Evolutionary conservation across 306 rosid genomes (phyloP).

Genomic region (Styphnolobium japonicum): DNA sequence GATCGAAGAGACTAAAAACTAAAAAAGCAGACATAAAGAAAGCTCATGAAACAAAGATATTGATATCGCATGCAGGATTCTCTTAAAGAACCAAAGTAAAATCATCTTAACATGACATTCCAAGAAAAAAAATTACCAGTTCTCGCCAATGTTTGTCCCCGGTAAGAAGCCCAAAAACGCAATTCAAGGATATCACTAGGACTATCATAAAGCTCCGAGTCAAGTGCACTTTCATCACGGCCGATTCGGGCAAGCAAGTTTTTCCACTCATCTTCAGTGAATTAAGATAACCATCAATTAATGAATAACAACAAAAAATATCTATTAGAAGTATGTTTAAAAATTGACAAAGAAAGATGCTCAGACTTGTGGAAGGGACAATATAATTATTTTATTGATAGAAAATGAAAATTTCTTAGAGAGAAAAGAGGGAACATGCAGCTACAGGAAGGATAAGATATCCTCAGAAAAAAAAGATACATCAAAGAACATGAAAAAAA

Average conservation of each 20-base stretch:
- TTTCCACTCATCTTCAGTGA: slow-evolving; percentile 82
- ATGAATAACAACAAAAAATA: not conserved
- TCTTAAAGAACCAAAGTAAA: too few relatives aligned
- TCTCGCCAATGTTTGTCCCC: slow-evolving; percentile 97
- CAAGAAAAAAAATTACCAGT: slow-evolving; percentile 57
- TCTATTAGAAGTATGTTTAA: not conserved
- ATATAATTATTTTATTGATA: not conserved
- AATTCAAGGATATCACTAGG: slow-evolving; percentile 77
- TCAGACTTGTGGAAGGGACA: not conserved
- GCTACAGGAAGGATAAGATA: too few relatives aligned
- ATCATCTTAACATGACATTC: not conserved
- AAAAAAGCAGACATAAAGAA: not conserved
- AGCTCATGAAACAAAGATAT: not conserved
- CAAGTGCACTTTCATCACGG: slow-evolving; percentile 68
- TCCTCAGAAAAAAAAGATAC: not conserved
- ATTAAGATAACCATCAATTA: not conserved
- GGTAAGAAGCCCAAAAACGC: slow-evolving; percentile 94
- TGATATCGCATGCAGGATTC: too few relatives aligned
- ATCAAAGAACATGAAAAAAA: too few relatives aligned
- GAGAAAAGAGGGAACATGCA: not conserved
- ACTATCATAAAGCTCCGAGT: slow-evolving; percentile 55
- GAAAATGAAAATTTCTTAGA: not conserved
- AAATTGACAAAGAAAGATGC: not conserved
- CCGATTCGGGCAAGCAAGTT: slow-evolving; percentile 89
- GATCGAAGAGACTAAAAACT: not conserved